phyloP scores from a whole-genome alignment of 352 stramenopile species.

The Phytophthora sp. region DNA sequence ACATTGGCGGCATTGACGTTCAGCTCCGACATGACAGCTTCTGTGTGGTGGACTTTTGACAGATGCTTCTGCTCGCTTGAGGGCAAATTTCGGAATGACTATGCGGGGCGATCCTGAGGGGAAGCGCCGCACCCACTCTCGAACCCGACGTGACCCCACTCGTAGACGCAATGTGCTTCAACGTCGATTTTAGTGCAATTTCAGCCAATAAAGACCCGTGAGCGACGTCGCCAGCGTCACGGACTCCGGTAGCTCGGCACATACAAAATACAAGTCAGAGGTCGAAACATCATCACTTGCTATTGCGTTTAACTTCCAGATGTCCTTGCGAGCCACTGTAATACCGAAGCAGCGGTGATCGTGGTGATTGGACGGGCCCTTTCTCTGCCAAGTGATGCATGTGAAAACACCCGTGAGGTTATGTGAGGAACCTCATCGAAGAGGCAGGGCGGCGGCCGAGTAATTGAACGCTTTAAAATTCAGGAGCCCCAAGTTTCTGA shows the following conservation, averaged over 20 bases:
- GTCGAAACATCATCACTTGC: conserved; percentile 19
- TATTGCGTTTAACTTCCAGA: conserved; percentile 29
- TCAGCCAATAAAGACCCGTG: conserved; percentile 7
- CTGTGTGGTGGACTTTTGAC: background rate
- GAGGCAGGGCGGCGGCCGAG: no score
- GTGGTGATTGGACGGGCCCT: conserved; percentile 37
- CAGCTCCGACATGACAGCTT: conserved; percentile 52
- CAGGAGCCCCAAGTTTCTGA: no score
- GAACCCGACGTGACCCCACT: no score
- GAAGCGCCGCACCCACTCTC: no score
- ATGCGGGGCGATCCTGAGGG: conserved; percentile 17
- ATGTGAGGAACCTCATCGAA: background rate
- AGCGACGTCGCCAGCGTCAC: conserved; percentile 25
- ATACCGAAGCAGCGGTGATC: conserved; percentile 28
- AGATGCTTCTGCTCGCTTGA: conserved; percentile 7
- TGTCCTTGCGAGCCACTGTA: conserved; percentile 21
- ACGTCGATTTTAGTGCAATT: no score
- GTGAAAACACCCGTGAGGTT: conserved; percentile 5
- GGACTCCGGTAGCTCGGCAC: background rate
- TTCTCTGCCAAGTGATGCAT: conserved; percentile 22
- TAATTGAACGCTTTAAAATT: no score
- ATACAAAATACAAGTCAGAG: conserved; percentile 22
- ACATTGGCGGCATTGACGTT: conserved; percentile 65
- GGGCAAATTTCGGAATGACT: conserved; percentile 39
- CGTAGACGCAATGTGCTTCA: conserved; percentile 30